These are phyloP conservation scores for Pyrenophora seminiperda DNA, from an alignment of 2,329 filamentous ascomycete species.

Conservation along the genomic window DNA sequence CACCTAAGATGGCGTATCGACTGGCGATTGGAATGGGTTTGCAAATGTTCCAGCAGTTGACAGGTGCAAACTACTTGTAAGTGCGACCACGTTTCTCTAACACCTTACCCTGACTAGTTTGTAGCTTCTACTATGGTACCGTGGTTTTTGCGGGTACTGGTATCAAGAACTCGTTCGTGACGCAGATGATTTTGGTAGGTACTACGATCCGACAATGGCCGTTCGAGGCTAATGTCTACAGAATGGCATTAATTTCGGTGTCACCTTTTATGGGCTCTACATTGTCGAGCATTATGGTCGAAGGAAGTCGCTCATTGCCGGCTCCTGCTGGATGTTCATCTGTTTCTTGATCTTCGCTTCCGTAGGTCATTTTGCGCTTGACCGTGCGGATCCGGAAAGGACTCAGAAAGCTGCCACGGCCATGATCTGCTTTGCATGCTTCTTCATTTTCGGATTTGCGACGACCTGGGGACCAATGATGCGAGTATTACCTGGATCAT, in stretches of 20 bases:
- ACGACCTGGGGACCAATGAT: slow-evolving; percentile 72
- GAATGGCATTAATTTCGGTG: slow-evolving; percentile 54
- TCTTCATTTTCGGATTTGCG: slow-evolving; percentile 69
- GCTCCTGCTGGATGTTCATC: slow-evolving; percentile 55
- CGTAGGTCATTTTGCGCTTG: slow-evolving; percentile 51
- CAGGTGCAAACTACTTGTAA: slow-evolving; percentile 57
- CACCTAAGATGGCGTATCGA: slow-evolving; percentile 69
- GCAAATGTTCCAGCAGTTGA: slow-evolving; percentile 70
- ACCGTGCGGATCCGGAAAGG: slow-evolving; percentile 36
- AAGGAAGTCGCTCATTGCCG: slow-evolving; percentile 52
- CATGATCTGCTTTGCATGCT: slow-evolving; percentile 70
- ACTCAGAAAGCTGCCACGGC: slow-evolving; percentile 51
- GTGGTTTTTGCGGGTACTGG: slow-evolving; percentile 50
- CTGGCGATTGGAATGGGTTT: slow-evolving; percentile 65
- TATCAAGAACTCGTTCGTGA: slow-evolving; percentile 52
- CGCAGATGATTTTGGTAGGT: slow-evolving; percentile 52
- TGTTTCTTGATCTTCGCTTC: slow-evolving; percentile 63
- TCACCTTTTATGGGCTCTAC: slow-evolving; percentile 52
- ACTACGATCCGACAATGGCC: slow-evolving; percentile 1
- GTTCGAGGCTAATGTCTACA: slow-evolving; percentile 8
- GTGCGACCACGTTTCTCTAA: background rate
- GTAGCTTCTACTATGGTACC: slow-evolving; percentile 57
- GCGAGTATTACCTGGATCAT: background rate
- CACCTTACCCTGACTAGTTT: background rate
- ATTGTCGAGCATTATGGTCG: slow-evolving; percentile 55